Conservation (phyloP, 1,284 basidiomycete species). For the Vanrija pseudolonga region DNA sequence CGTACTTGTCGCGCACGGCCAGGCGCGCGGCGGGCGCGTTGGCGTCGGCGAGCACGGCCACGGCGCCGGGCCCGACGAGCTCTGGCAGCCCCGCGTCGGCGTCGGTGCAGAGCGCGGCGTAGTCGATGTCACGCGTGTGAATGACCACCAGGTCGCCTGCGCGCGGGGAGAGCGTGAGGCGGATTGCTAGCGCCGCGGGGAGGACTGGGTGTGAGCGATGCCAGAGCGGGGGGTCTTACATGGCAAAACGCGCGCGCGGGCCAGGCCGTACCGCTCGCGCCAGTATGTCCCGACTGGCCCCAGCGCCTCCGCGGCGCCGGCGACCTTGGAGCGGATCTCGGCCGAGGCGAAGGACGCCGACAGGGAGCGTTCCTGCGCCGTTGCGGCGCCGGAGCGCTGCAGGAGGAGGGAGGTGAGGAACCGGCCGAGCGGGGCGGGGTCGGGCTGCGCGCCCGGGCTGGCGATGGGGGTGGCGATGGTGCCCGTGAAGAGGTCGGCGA, state of each 20-base stretch:
- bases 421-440: background rate
- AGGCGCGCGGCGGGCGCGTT: constrained; percentile 3
- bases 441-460: background rate
- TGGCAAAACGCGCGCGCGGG: background rate
- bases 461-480: no score
- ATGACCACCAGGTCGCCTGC: constrained; percentile 2
- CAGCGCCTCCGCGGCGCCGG: background rate
- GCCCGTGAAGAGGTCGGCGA: background rate
- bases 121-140: constrained; percentile 2
- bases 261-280: background rate
- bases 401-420: background rate
- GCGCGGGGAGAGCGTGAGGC: background rate
- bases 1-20: constrained; percentile 12
- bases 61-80: background rate
- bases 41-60: background rate
- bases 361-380: background rate
- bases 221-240: background rate
- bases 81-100: background rate
- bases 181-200: background rate
- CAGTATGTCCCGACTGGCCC: background rate
- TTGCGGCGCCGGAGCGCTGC: background rate
- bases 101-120: background rate
- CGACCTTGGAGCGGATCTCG: background rate
- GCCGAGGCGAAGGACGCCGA: background rate
- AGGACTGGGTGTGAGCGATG: constrained; percentile 1